Percentiles rank a stretch among this genome's conserved stretches.
Conservation (phyloP, 176 grass and related monocot genomes). For the Bromus sterilis region DNA sequence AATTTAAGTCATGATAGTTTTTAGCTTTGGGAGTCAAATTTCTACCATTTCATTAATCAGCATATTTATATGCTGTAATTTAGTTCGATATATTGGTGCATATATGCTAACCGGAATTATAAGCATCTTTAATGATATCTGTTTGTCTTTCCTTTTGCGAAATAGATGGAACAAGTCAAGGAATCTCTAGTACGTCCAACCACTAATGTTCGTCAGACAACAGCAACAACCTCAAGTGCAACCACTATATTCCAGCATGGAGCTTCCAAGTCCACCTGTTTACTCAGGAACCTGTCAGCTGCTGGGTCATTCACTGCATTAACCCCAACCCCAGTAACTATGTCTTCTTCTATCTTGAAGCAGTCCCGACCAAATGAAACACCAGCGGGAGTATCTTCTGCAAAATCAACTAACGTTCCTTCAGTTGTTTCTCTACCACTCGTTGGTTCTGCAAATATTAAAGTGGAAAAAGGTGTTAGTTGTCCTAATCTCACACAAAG, state of each 20-base stretch:
- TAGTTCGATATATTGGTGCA: neutral
- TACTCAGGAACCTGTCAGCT: neutral
- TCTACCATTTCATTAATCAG: neutral
- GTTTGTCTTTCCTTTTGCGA: neutral
- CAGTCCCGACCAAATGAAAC: constrained; percentile 35
- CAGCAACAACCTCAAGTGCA: neutral
- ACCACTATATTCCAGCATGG: constrained; percentile 12
- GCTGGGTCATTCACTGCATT: neutral
- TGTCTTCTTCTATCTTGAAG: constrained; percentile 28
- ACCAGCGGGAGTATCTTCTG: neutral
- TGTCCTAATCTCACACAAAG: constrained; percentile 25
- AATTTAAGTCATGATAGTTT: neutral
- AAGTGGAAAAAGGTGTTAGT: constrained; percentile 23
- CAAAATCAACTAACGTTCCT: constrained; percentile 7
- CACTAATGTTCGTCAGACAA: constrained; percentile 25
- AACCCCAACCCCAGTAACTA: neutral
- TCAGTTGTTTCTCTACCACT: constrained; percentile 22
- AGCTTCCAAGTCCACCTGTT: constrained; percentile 21
- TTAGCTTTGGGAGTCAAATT: neutral
- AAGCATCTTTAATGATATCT: neutral
- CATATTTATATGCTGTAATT: neutral
- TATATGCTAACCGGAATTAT: neutral
- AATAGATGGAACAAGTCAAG: constrained; percentile 64
- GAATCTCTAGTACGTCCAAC: constrained; percentile 25
- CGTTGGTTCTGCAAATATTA: constrained; percentile 18